phyloP scores from a whole-genome alignment of 257 asterid genomes.

The Misopates orontium region DNA sequence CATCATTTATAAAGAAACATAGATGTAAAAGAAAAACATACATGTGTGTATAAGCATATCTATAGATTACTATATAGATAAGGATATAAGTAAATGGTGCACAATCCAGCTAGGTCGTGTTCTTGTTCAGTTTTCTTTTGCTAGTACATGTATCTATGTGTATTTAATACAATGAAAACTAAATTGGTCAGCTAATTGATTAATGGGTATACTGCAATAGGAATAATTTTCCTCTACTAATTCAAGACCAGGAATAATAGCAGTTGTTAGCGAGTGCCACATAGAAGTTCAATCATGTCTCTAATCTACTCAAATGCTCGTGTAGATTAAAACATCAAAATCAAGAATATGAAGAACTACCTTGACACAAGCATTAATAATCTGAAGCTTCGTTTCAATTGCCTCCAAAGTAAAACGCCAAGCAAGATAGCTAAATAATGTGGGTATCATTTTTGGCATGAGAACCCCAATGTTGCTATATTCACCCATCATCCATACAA shows the following conservation, averaged over 20 bases:
- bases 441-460: constrained; percentile 67
- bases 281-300: constrained; percentile 11
- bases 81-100: no score
- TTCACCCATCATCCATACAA: constrained; percentile 97
- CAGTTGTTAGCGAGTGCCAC: constrained; percentile 5
- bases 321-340: constrained; percentile 2
- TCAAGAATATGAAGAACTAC: constrained; percentile 36
- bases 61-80: no score
- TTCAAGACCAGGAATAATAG: constrained; percentile 16
- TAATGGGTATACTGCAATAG: neutral
- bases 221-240: neutral
- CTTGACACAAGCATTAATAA: constrained; percentile 79
- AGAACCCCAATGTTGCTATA: constrained; percentile 58
- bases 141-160: no score
- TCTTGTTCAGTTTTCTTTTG: no score
- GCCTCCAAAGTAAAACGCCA: constrained; percentile 70
- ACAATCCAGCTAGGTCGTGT: no score
- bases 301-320: constrained; percentile 19
- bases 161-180: no score
- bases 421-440: constrained; percentile 71
- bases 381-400: constrained; percentile 88
- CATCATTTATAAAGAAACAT: no score
- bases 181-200: no score
- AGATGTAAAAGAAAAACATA: no score
- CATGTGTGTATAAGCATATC: no score